These are phyloP conservation scores for Pelargonium cotyledonis DNA, from an alignment of 441 rosid species.

Conservation along the genomic window DNA sequence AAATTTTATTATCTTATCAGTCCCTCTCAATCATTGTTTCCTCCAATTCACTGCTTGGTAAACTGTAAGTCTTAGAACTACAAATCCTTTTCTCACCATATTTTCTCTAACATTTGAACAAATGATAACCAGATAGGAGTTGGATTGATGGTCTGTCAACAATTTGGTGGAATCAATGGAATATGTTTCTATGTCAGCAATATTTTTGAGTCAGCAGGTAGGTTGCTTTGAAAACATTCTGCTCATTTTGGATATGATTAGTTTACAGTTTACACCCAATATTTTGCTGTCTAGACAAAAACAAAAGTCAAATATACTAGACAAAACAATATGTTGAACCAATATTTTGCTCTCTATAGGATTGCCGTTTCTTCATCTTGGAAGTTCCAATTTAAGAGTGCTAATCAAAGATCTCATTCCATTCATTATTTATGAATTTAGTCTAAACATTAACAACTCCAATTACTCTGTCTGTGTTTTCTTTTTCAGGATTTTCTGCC, in stretches of 20 bases:
- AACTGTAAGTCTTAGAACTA: neutral
- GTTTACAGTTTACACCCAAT: neutral
- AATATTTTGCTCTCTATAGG: neutral
- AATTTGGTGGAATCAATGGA: slow-evolving; percentile 39
- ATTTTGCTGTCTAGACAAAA: no score
- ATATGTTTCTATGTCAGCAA: slow-evolving; percentile 32
- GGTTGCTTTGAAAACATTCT: neutral
- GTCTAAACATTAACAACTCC: neutral
- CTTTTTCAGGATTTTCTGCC: slow-evolving; percentile 27
- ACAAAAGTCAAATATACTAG: neutral
- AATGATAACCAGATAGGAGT: slow-evolving; percentile 32
- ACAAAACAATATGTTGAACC: neutral
- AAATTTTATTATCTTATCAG: neutral
- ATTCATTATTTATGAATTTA: neutral
- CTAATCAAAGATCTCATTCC: neutral
- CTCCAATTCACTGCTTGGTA: neutral
- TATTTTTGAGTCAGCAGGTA: slow-evolving; percentile 41
- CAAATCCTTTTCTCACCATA: neutral
- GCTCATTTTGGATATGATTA: neutral
- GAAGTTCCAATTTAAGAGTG: neutral
- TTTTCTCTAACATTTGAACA: neutral
- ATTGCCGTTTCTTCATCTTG: neutral
- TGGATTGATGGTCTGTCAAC: slow-evolving; percentile 47
- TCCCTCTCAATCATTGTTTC: neutral
- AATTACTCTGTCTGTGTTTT: neutral